A percentile compares a stretch with the other conserved stretches of the same genome.
These are phyloP conservation scores for Geotrichum citri-aurantii DNA, from an alignment of 1,139 yeast genomes.

Conservation along the genomic window DNA sequence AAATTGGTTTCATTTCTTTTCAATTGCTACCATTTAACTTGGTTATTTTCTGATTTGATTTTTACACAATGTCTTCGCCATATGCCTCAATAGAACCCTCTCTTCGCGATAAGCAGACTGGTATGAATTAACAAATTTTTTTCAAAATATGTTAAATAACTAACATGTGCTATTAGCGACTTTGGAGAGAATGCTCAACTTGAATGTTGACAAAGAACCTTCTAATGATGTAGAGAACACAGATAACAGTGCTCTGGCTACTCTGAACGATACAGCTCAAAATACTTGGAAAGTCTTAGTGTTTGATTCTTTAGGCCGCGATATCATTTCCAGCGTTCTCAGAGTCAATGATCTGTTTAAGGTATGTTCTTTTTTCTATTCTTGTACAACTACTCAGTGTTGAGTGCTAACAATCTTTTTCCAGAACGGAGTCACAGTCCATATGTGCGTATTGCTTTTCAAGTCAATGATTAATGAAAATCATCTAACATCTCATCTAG, in stretches of 20 bases:
- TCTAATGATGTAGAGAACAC: conserved; percentile 34
- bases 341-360: conserved; percentile 84
- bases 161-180: conserved; percentile 36
- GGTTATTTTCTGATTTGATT: neutral
- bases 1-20: neutral
- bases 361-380: conserved; percentile 45
- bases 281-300: conserved; percentile 91
- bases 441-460: conserved; percentile 39
- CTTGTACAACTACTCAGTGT: conserved; percentile 42
- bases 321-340: conserved; percentile 79
- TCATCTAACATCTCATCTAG: conserved; percentile 1
- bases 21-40: neutral
- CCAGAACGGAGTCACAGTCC: conserved; percentile 86
- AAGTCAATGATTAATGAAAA: neutral
- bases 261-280: conserved; percentile 40
- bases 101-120: conserved; percentile 41
- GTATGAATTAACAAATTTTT: conserved; percentile 27
- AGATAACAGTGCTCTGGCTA: conserved; percentile 19
- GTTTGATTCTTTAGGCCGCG: conserved; percentile 73
- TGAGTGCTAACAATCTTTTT: conserved; percentile 75
- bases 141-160: neutral
- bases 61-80: neutral
- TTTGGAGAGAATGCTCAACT: conserved; percentile 76
- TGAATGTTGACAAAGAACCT: conserved; percentile 45
- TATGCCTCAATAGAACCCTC: conserved; percentile 24